A percentile compares a stretch with the other conserved stretches of the same genome.
Evolutionary conservation across 129 eudicot species (phyloP).

Genomic region (Helianthus annuus): DNA sequence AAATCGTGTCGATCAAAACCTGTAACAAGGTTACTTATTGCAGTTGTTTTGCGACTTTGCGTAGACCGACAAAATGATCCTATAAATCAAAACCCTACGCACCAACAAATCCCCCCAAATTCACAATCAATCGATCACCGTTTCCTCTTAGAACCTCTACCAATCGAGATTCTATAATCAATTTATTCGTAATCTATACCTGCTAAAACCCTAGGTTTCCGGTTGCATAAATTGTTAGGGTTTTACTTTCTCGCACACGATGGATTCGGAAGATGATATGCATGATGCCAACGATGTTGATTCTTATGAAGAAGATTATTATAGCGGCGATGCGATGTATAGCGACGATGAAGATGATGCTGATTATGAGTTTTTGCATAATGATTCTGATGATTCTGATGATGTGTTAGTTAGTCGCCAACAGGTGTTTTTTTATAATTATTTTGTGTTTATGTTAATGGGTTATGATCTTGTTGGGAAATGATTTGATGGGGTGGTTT

Average conservation of each 20-base stretch:
- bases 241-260: slow-evolving; percentile 14
- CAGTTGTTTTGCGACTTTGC: slow-evolving; percentile 17
- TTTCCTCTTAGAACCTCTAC: neutral
- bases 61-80: slow-evolving; percentile 28
- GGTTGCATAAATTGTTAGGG: slow-evolving; percentile 15
- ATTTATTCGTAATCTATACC: slow-evolving; percentile 2
- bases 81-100: slow-evolving; percentile 25
- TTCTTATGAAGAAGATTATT: slow-evolving; percentile 52
- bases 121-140: slow-evolving; percentile 25
- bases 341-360: slow-evolving; percentile 45
- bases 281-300: slow-evolving; percentile 64
- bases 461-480: neutral
- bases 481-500: neutral
- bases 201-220: slow-evolving; percentile 33
- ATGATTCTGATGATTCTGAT: slow-evolving; percentile 54
- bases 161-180: neutral
- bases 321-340: slow-evolving; percentile 49
- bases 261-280: slow-evolving; percentile 83
- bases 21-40: neutral
- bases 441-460: neutral
- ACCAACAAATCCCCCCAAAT: slow-evolving; percentile 10
- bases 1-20: slow-evolving; percentile 21
- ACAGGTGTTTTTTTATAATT: slow-evolving; percentile 43
- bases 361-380: slow-evolving; percentile 53
- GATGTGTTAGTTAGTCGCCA: slow-evolving; percentile 45